Evolutionary conservation across 495 filamentous ascomycete species (phyloP).

Genomic region (Niebla homalea): DNA sequence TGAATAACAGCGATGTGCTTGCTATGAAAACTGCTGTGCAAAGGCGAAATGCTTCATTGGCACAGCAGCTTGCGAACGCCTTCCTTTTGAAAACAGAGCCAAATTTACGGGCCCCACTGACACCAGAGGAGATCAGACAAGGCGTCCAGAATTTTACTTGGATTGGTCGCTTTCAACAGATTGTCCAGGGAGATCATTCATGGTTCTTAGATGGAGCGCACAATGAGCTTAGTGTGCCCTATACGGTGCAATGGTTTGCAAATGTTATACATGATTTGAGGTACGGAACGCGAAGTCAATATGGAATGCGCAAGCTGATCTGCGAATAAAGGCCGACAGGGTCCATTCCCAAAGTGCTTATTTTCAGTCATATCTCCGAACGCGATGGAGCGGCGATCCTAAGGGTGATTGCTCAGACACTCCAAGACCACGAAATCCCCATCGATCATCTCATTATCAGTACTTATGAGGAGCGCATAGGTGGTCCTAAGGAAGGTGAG

Average conservation of each 20-base stretch:
- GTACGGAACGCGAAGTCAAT: background rate
- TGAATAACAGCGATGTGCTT: slow-evolving; percentile 16
- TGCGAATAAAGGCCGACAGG: background rate
- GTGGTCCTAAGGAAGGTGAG: slow-evolving; percentile 18
- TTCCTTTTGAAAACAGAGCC: slow-evolving; percentile 19
- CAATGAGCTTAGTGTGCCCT: slow-evolving; percentile 31
- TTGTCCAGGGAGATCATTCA: slow-evolving; percentile 17
- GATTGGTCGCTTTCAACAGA: slow-evolving; percentile 33
- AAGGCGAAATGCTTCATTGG: slow-evolving; percentile 28
- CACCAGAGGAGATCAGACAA: slow-evolving; percentile 6
- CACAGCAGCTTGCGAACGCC: slow-evolving; percentile 19
- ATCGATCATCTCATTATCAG: slow-evolving; percentile 25
- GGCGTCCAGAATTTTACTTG: slow-evolving; percentile 29
- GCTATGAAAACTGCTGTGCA: slow-evolving; percentile 15
- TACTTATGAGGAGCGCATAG: slow-evolving; percentile 22
- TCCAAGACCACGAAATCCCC: slow-evolving; percentile 15
- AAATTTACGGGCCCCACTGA: slow-evolving; percentile 4
- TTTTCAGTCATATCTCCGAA: slow-evolving; percentile 30
- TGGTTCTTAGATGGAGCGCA: slow-evolving; percentile 40
- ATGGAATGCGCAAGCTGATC: background rate
- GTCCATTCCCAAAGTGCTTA: slow-evolving; percentile 18
- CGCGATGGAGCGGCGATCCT: slow-evolving; percentile 26
- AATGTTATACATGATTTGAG: slow-evolving; percentile 2
- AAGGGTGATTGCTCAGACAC: slow-evolving; percentile 17
- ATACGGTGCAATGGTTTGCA: slow-evolving; percentile 32